phyloP scores from a whole-genome alignment of 345 rosid genomes.

The Psidium friedrichsthalianum region DNA sequence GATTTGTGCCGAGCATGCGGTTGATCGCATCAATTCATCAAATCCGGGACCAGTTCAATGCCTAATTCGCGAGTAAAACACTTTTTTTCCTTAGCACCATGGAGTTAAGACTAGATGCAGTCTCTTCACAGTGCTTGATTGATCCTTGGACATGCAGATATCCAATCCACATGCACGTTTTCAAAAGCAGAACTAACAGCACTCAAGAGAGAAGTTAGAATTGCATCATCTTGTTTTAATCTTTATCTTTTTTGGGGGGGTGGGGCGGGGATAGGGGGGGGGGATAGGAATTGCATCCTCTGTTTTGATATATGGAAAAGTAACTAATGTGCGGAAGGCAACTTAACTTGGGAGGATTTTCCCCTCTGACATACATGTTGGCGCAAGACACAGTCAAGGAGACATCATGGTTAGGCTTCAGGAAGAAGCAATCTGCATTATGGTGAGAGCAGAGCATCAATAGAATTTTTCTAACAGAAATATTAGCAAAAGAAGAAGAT shows the following conservation, averaged over 20 bases:
- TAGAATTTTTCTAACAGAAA: background rate
- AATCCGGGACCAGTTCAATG: background rate
- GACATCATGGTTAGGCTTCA: background rate
- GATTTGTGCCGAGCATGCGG: too few relatives aligned
- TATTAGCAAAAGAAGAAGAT: background rate
- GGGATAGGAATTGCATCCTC: background rate
- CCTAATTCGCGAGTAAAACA: background rate
- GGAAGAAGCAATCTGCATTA: background rate
- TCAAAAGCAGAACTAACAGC: background rate
- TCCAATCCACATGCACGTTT: background rate
- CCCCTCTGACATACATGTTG: background rate
- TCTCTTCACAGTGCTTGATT: background rate
- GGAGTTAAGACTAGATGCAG: background rate
- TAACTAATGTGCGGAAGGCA: background rate
- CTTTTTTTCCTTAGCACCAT: background rate
- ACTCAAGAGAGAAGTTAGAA: too few relatives aligned
- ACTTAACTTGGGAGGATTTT: constrained; percentile 4
- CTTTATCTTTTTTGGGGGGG: too few relatives aligned
- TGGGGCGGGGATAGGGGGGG: background rate
- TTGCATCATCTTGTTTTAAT: too few relatives aligned
- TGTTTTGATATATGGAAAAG: background rate
- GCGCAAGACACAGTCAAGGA: background rate
- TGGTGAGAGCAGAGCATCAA: background rate
- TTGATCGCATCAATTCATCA: background rate
- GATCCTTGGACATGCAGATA: background rate